phyloP scores from a whole-genome alignment of 176 grass and related monocot species.

The Eleusine indica region DNA sequence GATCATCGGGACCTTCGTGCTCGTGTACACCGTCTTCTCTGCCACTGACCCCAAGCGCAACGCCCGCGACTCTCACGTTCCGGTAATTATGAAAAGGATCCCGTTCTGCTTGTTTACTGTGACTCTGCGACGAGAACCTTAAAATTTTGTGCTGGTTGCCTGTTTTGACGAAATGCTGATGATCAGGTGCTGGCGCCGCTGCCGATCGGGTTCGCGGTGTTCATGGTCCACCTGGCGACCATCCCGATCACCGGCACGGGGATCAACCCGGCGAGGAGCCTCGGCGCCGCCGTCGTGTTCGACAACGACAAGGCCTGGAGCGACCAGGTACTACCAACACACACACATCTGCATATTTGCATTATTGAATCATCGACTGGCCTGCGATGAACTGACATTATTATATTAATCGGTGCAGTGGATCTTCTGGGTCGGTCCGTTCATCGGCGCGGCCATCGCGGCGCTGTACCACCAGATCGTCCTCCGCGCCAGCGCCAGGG shows the following conservation, averaged over 20 bases:
- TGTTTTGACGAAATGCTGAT: neutral
- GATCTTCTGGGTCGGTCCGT: conserved; percentile 82
- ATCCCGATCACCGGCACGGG: conserved; percentile 59
- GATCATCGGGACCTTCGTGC: conserved; percentile 87
- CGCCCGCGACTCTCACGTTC: conserved; percentile 76
- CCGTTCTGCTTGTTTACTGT: too few relatives aligned
- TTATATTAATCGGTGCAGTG: conserved; percentile 41
- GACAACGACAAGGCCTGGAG: conserved; percentile 46
- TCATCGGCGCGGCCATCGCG: conserved; percentile 62
- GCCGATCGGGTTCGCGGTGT: conserved; percentile 55
- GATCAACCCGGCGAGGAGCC: conserved; percentile 59
- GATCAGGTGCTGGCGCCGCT: conserved; percentile 51
- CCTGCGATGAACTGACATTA: neutral
- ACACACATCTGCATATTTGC: neutral
- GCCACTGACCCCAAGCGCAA: conserved; percentile 89
- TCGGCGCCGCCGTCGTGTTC: conserved; percentile 49
- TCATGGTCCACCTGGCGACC: conserved; percentile 61
- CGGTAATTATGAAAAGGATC: conserved; percentile 43
- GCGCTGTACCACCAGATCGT: conserved; percentile 77
- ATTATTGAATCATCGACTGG: neutral
- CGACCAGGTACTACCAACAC: conserved; percentile 31
- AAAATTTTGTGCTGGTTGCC: neutral
- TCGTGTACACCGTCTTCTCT: conserved; percentile 96
- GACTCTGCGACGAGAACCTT: neutral
- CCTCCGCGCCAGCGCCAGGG: conserved; percentile 61